These are phyloP conservation scores for Leccinum broughii DNA, from an alignment of 768 basidiomycete species.

Conservation along the genomic window DNA sequence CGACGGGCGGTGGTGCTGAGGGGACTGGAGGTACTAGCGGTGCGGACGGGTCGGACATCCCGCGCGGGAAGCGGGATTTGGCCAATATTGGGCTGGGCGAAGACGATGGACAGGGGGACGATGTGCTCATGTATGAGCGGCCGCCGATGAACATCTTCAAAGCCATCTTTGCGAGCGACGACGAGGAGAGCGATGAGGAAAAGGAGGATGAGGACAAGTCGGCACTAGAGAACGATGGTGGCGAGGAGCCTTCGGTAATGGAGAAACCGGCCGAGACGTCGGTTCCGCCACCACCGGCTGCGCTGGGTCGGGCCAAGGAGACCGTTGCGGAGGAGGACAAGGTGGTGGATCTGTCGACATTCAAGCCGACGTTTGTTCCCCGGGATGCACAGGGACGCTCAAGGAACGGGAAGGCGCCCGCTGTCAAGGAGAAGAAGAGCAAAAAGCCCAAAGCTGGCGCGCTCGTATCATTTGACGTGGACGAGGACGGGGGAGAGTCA, in stretches of 20 bases:
- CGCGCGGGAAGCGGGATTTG: constrained; percentile 53
- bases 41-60: background rate
- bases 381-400: constrained; percentile 42
- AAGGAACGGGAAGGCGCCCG: constrained; percentile 41
- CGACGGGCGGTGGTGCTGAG: background rate
- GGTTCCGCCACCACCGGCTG: background rate
- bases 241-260: constrained; percentile 7
- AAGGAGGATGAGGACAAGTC: constrained; percentile 32
- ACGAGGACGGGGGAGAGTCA: constrained; percentile 55
- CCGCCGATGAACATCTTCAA: constrained; percentile 95
- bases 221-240: constrained; percentile 4
- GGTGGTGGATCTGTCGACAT: constrained; percentile 62
- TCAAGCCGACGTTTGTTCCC: constrained; percentile 87
- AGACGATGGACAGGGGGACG: constrained; percentile 85
- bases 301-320: background rate
- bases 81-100: constrained; percentile 89
- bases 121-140: constrained; percentile 84
- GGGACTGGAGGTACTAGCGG: background rate
- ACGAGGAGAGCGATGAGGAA: constrained; percentile 82
- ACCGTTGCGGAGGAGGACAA: constrained; percentile 5
- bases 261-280: background rate
- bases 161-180: constrained; percentile 95
- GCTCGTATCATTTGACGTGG: constrained; percentile 77
- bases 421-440: constrained; percentile 47
- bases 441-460: constrained; percentile 47